These are phyloP conservation scores for Lignosus rhinocerotis DNA, from an alignment of 1,284 basidiomycete genomes.

Conservation along the genomic window DNA sequence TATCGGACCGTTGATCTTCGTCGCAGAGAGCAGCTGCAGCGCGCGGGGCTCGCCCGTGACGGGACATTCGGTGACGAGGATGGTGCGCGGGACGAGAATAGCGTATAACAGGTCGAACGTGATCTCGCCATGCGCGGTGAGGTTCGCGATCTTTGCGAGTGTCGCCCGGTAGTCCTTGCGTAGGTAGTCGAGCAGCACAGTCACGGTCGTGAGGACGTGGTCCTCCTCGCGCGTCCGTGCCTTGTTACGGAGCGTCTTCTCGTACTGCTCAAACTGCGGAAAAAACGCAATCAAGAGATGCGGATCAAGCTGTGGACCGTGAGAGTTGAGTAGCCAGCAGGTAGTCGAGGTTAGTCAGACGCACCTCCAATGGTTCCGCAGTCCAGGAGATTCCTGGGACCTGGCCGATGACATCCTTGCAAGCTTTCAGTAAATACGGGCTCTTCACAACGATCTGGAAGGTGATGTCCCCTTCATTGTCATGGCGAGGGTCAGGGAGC, in stretches of 20 bases:
- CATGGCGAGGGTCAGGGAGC: slow-evolving; percentile 36
- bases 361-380: slow-evolving; percentile 50
- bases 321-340: no score
- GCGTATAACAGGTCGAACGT: slow-evolving; percentile 54
- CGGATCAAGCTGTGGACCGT: slow-evolving; percentile 45
- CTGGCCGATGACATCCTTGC: slow-evolving; percentile 51
- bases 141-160: slow-evolving; percentile 43
- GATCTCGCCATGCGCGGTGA: slow-evolving; percentile 54
- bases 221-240: slow-evolving; percentile 36
- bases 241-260: slow-evolving; percentile 38
- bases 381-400: slow-evolving; percentile 61
- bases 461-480: slow-evolving; percentile 38
- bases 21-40: slow-evolving; percentile 42
- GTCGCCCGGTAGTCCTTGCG: slow-evolving; percentile 48
- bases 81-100: slow-evolving; percentile 50
- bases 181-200: slow-evolving; percentile 47
- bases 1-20: slow-evolving; percentile 32
- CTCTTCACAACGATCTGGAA: slow-evolving; percentile 58
- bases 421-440: slow-evolving; percentile 52
- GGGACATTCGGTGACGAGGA: slow-evolving; percentile 49
- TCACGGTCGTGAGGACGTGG: slow-evolving; percentile 42
- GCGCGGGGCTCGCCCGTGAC: slow-evolving; percentile 50
- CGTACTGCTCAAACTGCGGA: slow-evolving; percentile 45
- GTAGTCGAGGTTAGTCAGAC: background rate
- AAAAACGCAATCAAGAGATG: slow-evolving; percentile 54